These are phyloP conservation scores for Hordeum pubiflorum DNA, from an alignment of 202 grass and related monocot genomes.

Conservation along the genomic window DNA sequence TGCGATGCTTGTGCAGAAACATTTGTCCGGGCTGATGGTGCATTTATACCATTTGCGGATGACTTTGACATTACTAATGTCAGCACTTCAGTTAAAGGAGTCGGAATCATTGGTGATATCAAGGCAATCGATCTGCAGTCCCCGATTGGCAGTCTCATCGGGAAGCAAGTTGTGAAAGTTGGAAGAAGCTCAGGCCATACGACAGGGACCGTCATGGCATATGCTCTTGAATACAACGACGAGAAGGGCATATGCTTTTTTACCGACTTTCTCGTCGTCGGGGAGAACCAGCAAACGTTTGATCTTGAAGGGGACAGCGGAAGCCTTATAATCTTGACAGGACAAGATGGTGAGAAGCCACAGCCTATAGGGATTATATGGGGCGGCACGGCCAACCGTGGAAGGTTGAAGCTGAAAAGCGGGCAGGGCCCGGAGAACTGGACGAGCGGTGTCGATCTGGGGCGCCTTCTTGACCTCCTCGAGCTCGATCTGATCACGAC, in stretches of 20 bases:
- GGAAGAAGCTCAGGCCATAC: constrained; percentile 9
- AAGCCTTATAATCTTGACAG: constrained; percentile 21
- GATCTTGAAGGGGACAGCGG: constrained; percentile 15
- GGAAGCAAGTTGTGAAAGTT: constrained; percentile 7
- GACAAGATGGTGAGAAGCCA: constrained; percentile 16
- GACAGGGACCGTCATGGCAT: constrained; percentile 12
- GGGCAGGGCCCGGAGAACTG: constrained; percentile 12
- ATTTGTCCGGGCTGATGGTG: constrained; percentile 17
- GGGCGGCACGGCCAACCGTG: constrained; percentile 7
- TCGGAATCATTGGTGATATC: not conserved
- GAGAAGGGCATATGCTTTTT: constrained; percentile 17
- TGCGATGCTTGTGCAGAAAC: constrained; percentile 4
- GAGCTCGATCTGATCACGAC: constrained; percentile 14
- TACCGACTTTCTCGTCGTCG: not conserved
- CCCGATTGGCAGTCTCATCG: not conserved
- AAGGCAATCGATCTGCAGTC: constrained; percentile 11
- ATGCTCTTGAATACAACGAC: constrained; percentile 12
- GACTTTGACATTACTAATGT: constrained; percentile 15
- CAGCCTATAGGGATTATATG: constrained; percentile 21
- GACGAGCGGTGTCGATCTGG: constrained; percentile 11
- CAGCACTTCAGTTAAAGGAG: constrained; percentile 16
- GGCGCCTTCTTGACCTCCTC: constrained; percentile 10
- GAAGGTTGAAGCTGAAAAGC: constrained; percentile 16
- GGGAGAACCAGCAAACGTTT: constrained; percentile 5
- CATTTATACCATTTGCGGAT: constrained; percentile 11